Conservation (phyloP, 768 basidiomycete genomes). For the Boletus reticuloceps region DNA sequence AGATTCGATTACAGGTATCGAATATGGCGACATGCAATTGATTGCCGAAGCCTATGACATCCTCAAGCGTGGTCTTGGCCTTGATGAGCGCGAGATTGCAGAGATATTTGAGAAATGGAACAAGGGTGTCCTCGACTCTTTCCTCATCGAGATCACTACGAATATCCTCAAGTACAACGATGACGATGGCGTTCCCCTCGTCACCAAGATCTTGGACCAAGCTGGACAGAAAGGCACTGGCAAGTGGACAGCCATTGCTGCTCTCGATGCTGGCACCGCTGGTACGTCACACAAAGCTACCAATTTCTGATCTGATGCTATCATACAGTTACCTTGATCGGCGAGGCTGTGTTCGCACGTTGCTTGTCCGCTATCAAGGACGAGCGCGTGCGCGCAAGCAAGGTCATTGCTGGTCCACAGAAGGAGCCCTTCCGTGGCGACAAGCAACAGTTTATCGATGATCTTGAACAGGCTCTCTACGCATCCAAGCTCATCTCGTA, state of each 20-base stretch:
- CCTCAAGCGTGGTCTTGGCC: constrained; percentile 91
- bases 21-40: constrained; percentile 99
- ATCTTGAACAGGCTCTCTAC: constrained; percentile 98
- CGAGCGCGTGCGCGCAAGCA: constrained; percentile 92
- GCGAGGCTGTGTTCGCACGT: constrained; percentile 98
- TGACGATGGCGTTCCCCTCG: constrained; percentile 87
- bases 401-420: constrained; percentile 84
- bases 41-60: constrained; percentile 99
- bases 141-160: constrained; percentile 97
- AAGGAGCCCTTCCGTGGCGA: constrained; percentile 94
- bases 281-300: constrained; percentile 44
- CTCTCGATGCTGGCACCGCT: constrained; percentile 87
- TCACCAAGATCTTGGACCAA: constrained; percentile 91
- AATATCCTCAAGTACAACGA: constrained; percentile 98
- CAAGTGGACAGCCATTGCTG: constrained; percentile 98
- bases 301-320: constrained; percentile 1
- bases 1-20: constrained; percentile 68
- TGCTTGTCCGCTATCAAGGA: constrained; percentile 97
- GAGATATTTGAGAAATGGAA: constrained; percentile 95
- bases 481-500: constrained; percentile 99
- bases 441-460: constrained; percentile 98
- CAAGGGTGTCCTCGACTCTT: constrained; percentile 98
- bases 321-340: constrained; percentile 87
- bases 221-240: constrained; percentile 99
- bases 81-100: constrained; percentile 86